These are phyloP conservation scores for Mycena venus DNA, from an alignment of 768 basidiomycete species.

Conservation along the genomic window DNA sequence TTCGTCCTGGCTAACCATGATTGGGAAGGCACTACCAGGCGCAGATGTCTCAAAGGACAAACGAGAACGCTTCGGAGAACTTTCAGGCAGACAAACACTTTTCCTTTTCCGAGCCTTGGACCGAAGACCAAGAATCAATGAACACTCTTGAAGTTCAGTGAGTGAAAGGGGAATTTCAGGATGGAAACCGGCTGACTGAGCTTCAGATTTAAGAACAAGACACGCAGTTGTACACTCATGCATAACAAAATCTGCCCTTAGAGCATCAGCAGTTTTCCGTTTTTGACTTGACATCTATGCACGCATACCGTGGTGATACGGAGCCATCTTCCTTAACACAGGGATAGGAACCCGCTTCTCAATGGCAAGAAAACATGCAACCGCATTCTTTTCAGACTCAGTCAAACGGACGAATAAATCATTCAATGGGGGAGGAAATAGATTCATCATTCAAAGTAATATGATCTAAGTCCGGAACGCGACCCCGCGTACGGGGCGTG, in stretches of 20 bases:
- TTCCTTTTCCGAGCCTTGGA: slow-evolving; percentile 8
- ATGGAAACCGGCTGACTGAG: neutral
- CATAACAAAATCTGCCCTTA: neutral
- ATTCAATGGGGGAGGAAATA: neutral
- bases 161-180: neutral
- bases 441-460: too few species aligned
- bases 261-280: neutral
- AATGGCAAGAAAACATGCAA: neutral
- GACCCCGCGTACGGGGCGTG: too few species aligned
- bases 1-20: too few species aligned
- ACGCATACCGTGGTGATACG: neutral
- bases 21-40: neutral
- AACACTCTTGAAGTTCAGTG: neutral
- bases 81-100: slow-evolving; percentile 20
- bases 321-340: neutral
- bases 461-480: too few species aligned
- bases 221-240: neutral
- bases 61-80: neutral
- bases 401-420: neutral
- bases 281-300: neutral
- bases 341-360: neutral
- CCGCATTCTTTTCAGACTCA: neutral
- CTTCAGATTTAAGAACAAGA: slow-evolving; percentile 6
- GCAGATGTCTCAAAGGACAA: neutral
- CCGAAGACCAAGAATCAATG: neutral